phyloP scores from a whole-genome alignment of 352 stramenopile species.

The Phytophthora melonis region DNA sequence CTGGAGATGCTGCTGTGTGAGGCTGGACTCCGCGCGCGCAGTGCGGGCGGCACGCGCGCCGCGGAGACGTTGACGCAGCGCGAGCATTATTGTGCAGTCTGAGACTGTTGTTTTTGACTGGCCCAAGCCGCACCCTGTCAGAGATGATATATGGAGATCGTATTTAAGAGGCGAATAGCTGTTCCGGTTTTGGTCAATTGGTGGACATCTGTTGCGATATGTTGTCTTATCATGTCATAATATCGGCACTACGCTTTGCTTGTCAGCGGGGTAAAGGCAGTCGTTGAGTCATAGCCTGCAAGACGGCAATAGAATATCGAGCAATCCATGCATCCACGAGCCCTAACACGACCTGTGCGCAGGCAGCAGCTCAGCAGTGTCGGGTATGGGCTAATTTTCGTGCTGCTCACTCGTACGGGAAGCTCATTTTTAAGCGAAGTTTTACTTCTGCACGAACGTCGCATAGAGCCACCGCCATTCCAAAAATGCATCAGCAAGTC shows the following conservation, averaged over 20 bases:
- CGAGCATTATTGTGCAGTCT: slow-evolving; percentile 7
- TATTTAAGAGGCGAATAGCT: neutral
- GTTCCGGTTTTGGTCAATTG: slow-evolving; percentile 10
- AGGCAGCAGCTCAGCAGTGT: too few relatives aligned
- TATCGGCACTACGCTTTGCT: neutral
- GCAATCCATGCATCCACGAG: too few relatives aligned
- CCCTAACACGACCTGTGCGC: too few relatives aligned
- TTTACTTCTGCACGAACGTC: slow-evolving; percentile 3
- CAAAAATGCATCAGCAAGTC: too few relatives aligned
- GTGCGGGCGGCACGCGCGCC: neutral
- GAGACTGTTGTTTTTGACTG: slow-evolving; percentile 11
- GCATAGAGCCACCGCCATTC: neutral
- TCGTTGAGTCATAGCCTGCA: neutral
- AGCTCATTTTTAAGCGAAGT: neutral
- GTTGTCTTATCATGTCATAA: slow-evolving; percentile 11
- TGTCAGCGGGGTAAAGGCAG: neutral
- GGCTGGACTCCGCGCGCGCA: neutral
- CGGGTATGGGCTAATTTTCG: too few relatives aligned
- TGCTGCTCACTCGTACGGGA: neutral
- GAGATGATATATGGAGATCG: neutral
- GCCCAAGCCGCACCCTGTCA: neutral
- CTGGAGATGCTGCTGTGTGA: slow-evolving; percentile 3
- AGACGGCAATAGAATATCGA: too few relatives aligned
- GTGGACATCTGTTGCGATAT: slow-evolving; percentile 2
- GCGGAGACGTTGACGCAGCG: slow-evolving; percentile 11